Conservation (phyloP, 257 asterid genomes). For the Nicotiana tomentosiformis region DNA sequence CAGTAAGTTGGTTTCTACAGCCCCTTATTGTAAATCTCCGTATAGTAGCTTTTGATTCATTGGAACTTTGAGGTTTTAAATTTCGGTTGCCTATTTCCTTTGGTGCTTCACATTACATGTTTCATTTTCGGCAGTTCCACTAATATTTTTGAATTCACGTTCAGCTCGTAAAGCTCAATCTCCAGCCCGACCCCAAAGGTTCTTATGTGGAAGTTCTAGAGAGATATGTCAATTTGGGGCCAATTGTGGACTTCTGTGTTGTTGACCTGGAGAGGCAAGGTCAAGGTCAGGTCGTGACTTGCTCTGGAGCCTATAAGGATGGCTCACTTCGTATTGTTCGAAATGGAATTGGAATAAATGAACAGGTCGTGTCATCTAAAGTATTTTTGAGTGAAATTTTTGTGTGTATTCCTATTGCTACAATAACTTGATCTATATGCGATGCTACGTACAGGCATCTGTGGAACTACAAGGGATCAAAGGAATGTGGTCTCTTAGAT, state of each 20-base stretch:
- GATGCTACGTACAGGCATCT: constrained; percentile 58
- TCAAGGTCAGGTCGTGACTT: constrained; percentile 96
- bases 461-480: constrained; percentile 96
- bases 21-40: not conserved
- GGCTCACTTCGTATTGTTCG: constrained; percentile 91
- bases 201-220: constrained; percentile 89
- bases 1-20: not conserved
- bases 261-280: constrained; percentile 97
- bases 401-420: not conserved
- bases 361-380: constrained; percentile 46
- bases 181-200: constrained; percentile 79
- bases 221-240: constrained; percentile 87
- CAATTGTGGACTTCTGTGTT: constrained; percentile 88
- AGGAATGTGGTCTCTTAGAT: constrained; percentile 92
- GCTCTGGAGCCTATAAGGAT: constrained; percentile 96
- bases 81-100: not conserved
- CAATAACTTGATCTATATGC: not conserved
- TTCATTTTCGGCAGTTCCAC: not conserved
- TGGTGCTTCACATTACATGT: not conserved
- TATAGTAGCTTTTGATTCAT: not conserved
- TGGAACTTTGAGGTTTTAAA: not conserved
- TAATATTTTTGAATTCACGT: constrained; percentile 11
- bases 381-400: not conserved
- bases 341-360: constrained; percentile 90
- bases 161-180: constrained; percentile 81